Evolutionary conservation across 1,139 yeast genomes (phyloP).

Genomic region (Suhomyces chickasaworum): DNA sequence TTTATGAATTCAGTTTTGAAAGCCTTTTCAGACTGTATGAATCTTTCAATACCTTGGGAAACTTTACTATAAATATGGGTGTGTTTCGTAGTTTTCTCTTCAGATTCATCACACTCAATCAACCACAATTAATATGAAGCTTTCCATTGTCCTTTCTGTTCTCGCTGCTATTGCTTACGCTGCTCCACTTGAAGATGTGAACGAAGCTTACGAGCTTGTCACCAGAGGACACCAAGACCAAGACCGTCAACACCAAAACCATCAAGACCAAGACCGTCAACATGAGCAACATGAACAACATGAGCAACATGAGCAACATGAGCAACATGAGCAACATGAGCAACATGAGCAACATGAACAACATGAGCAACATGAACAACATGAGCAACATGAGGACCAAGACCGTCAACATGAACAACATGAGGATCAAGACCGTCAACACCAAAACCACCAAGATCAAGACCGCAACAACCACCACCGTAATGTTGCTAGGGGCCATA

Average conservation of each 20-base stretch:
- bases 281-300: neutral
- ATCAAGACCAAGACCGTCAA: neutral
- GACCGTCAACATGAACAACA: neutral
- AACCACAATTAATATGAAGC: neutral
- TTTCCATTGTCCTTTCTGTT: neutral
- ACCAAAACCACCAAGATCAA: neutral
- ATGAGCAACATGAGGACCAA: neutral
- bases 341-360: too few relatives aligned
- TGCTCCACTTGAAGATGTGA: neutral
- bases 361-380: neutral
- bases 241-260: neutral
- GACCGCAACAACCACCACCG: neutral
- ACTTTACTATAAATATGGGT: neutral
- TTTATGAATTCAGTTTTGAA: neutral
- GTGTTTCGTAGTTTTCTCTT: neutral
- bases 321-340: neutral
- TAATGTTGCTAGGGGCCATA: too few relatives aligned
- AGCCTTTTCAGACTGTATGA: neutral
- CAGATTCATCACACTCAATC: slow-evolving; percentile 1
- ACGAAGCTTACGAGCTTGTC: neutral
- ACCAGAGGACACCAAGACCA: neutral
- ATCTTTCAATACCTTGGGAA: neutral
- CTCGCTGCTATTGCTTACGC: slow-evolving; percentile 3
- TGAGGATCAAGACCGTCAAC: neutral
- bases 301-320: neutral